Evolutionary conservation across 805 yeast species (phyloP), one percentile per base, ranked within the genome.

Genomic region (Vanderwaltozyma polyspora): DNA sequence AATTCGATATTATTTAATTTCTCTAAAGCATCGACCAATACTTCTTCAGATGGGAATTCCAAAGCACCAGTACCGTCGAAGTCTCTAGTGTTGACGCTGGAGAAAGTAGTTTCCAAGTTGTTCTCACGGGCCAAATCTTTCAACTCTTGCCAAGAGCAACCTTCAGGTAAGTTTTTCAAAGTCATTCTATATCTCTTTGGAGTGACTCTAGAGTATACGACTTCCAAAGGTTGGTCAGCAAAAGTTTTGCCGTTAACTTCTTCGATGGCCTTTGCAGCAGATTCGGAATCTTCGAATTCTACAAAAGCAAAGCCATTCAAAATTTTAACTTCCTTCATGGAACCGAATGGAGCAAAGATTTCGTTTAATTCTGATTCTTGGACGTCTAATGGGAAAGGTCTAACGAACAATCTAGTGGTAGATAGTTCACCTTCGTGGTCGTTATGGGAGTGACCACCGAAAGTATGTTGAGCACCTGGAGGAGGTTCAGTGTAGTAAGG

Each of bases 271-370:
- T 66, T 62, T 49, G 69, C 60, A 42, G 89, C 95, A 37, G 71
- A 67, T 32, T 77, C 91, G 38, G 76, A 69, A 38, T 67, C 72
- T 55, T 75, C 85, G 51, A 75, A 91, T 57, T 87, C 94, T 40
- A 89, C 81, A 57, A 84, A 87, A 18, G 93, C 96, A 52, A 76
- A 82, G 28, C 95, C 95, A 49, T 80, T 78, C 69, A 78, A 68
- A 46, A 80, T 60, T 55, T 76, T 76, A 34, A 79, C 74, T 51
- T 78, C 85, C 41, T 68, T 65, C 48, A 81, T 62, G 32, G 79
- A 71, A 46, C 89, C 93, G 40, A 68, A 68, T 37, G 74, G 69
- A 15, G 74, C 57, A 53, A 81, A 80, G 53, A 75, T 75, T 39
- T 73, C 83, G 60, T 77, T 78, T 36, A 81, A 61, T 49, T 78